Base-by-base conservation (phyloP, 2,329 filamentous ascomycete species). In the Colletotrichum cuscutae region DNA sequence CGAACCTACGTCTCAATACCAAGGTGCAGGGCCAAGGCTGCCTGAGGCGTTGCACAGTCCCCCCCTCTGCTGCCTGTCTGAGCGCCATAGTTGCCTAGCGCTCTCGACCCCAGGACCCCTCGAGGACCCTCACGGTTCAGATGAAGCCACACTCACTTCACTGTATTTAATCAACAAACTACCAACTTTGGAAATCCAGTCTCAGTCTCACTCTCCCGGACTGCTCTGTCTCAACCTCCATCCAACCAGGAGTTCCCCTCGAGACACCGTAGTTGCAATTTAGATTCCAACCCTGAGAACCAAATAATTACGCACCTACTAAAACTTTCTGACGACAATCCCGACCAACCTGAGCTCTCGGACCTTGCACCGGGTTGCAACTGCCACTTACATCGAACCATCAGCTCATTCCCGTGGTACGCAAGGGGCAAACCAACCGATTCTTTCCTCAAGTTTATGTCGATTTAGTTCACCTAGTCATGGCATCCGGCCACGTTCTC, bases 401-500 rank as follows among this genome's bases (percentile, higher is more conserved):
- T 32, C 52, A 46, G n/a, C 53, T 71, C 53, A 71, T 73, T 65
- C 53, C 61, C 49, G 67, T 37, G 28, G 32, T 30, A 53, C 56
- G 61, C 35, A 56, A 58, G 32, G 61, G 52, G 32, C 42, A 32
- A 70, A 65, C 52, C 59, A 63, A 68, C 60, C 26, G 22, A 49
- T 49, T 49, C 19, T 49, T 64, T 35, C 46, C 22, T 58, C 42
- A 54, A 62, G 49, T 28, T 46, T 42, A 19, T 19, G 15, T 42
- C 37, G 37, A 19, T 42, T 19, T 15, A 42, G 37, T 19, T 19
- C 19, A 49, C 19, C 19, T n/a, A 49, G 62, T 42, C 52, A 74
- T 74, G 73, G 67, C 66, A 54, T 58, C 71, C 52, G 71, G 32
- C 11, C 57, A 67, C 65, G 84, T 94, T 72, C 82, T 94, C 66